phyloP scores from a whole-genome alignment of 1,139 yeast species.

The Hemisphaericaspora lyxosophila region DNA sequence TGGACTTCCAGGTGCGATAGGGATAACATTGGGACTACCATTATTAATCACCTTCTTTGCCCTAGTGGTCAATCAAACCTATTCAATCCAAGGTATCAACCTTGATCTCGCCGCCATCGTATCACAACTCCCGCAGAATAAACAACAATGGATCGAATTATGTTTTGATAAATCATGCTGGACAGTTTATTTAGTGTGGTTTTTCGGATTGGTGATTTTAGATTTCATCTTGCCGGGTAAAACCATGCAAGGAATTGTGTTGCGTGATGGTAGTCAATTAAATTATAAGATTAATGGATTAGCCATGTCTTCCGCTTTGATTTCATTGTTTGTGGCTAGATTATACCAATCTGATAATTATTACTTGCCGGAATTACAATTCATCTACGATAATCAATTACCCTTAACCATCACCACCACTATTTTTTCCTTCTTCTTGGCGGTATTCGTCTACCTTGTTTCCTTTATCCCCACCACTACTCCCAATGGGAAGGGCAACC shows the following conservation, averaged over 20 bases:
- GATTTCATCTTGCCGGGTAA: constrained; percentile 78
- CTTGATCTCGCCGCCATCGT: constrained; percentile 39
- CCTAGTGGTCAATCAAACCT: constrained; percentile 56
- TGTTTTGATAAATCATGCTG: constrained; percentile 49
- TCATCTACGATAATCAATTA: constrained; percentile 65
- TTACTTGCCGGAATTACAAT: constrained; percentile 74
- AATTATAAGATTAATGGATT: constrained; percentile 82
- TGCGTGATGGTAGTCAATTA: constrained; percentile 75
- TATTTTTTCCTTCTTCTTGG: constrained; percentile 60
- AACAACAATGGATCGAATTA: constrained; percentile 25
- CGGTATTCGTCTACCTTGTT: constrained; percentile 61
- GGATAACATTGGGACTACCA: constrained; percentile 69
- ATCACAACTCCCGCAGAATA: constrained; percentile 25
- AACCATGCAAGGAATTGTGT: constrained; percentile 58
- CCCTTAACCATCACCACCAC: constrained; percentile 65
- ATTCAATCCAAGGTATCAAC: constrained; percentile 49
- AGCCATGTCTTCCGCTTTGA: constrained; percentile 49
- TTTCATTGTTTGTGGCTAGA: constrained; percentile 51
- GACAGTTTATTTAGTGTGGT: constrained; percentile 75
- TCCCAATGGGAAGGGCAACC: constrained; percentile 54
- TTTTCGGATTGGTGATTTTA: constrained; percentile 57
- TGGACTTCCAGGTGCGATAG: constrained; percentile 73
- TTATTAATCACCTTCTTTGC: constrained; percentile 57
- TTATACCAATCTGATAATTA: constrained; percentile 48
- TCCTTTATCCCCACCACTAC: constrained; percentile 62